Evolutionary conservation across 176 grass and related monocot species (phyloP), one percentile per base, ranked within the genome.

Genomic region (Cenchrus americanus): DNA sequence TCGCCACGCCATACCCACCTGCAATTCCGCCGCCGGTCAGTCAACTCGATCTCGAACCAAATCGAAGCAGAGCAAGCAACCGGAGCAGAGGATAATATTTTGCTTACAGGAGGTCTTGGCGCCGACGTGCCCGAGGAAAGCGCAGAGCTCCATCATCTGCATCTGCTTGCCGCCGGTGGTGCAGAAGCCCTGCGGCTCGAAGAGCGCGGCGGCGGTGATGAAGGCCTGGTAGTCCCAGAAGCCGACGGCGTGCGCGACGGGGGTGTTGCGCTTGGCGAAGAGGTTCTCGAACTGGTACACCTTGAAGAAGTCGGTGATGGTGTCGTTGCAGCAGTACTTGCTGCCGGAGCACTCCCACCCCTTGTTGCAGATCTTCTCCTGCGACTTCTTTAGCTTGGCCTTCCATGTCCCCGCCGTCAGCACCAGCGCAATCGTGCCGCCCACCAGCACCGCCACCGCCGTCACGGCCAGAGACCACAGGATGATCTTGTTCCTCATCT

Each of bases 191-290:
- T 93, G 93, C 0, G 85, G 83, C 87, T 98, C 88, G 80, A 84
- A 98, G 11, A 84, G 13, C 0, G 96, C 63, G 26, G 96, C 88
- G 57, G 96, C 96, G 49, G 12, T 66, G 87, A 98, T 98, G 91
- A 98, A 98, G 72, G 92, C 62, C 66, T 95, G 92, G 93, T 98
- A 98, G n/a, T 98, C 93, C 96, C 93, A 95, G 96, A 93, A 98
- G 0, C 93, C 93, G 8, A 88, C 88, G 59, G 93, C 93, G 70
- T 95, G 87, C 40, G 96, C 84, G 54, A 88, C 24, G 23, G 93
- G 96, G 63, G 37, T 52, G 73, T 98, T 98, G 86, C 96, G 88
- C 80, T 98, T 93, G 91, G 90, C 70, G 96, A 98, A 98, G 82
- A 98, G 96, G 66, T 95, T 84, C 89, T 98, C 96, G 84, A 98